A percentile compares a stretch with the other conserved stretches of the same genome.
Evolutionary conservation across 2,329 filamentous ascomycete genomes (phyloP).

Genomic region (Stachybotrys echinatus): DNA sequence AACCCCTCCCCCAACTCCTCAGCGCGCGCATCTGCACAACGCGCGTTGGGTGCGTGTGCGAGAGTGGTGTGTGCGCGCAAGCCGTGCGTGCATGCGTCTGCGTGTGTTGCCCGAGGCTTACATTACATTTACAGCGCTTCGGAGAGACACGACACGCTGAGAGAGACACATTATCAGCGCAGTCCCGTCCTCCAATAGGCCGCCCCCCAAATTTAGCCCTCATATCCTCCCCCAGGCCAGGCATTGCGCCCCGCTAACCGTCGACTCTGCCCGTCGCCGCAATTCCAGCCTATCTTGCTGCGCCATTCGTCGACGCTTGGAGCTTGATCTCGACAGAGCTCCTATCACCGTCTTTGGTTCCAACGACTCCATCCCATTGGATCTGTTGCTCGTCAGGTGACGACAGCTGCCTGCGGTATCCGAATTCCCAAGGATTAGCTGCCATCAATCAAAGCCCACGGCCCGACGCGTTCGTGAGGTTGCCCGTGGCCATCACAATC

Average conservation of each 20-base stretch:
- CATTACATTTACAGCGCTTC: too few species aligned
- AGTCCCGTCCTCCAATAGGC: not conserved
- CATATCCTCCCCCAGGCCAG: not conserved
- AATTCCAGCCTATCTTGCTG: constrained; percentile 47
- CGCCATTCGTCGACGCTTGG: constrained; percentile 25
- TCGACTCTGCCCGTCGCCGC: constrained; percentile 14
- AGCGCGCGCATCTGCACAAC: not conserved
- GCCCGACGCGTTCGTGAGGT: constrained; percentile 8
- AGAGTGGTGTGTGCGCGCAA: not conserved
- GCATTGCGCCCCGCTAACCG: not conserved
- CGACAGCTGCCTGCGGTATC: constrained; percentile 28
- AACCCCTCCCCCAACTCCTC: not conserved
- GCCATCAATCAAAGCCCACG: constrained; percentile 16
- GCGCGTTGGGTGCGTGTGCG: not conserved
- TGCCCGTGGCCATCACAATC: not conserved
- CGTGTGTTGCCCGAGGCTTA: not conserved
- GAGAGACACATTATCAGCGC: not conserved
- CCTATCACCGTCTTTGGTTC: constrained; percentile 46
- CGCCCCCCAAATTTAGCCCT: not conserved
- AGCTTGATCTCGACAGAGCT: constrained; percentile 36
- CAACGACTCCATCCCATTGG: constrained; percentile 42
- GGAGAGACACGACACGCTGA: not conserved
- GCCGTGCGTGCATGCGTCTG: not conserved
- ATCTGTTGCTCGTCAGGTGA: constrained; percentile 45
- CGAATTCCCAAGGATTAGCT: constrained; percentile 17